Conservation (phyloP, 202 grass and related monocot species). For the Saccharum hybrid region DNA sequence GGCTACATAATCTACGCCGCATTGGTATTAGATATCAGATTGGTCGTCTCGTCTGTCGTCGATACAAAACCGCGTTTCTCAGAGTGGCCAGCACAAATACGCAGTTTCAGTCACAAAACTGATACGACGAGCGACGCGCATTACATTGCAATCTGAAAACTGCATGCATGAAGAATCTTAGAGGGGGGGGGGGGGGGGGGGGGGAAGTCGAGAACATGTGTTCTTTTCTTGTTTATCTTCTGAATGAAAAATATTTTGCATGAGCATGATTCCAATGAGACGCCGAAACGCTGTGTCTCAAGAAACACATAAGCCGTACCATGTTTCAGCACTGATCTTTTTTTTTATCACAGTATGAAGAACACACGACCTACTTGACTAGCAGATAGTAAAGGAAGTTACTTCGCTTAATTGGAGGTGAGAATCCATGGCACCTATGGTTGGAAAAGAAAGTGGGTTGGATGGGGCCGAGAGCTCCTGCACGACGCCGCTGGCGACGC, state of each 20-base stretch:
- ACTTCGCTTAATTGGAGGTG: not conserved
- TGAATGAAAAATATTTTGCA: too few species aligned
- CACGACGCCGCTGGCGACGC: slow-evolving; percentile 36
- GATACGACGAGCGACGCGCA: too few species aligned
- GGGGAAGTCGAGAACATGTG: too few species aligned
- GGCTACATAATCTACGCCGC: not conserved
- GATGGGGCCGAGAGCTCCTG: not conserved
- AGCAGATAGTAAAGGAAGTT: not conserved
- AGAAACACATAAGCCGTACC: not conserved
- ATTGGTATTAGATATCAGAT: not conserved
- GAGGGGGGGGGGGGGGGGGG: too few species aligned
- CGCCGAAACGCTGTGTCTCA: too few species aligned
- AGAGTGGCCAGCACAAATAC: too few species aligned
- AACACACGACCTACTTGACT: not conserved
- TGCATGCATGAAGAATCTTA: too few species aligned
- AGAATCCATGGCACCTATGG: not conserved
- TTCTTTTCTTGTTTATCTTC: too few species aligned
- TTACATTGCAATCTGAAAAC: too few species aligned
- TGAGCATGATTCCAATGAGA: too few species aligned
- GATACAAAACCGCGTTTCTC: not conserved
- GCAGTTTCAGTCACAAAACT: too few species aligned
- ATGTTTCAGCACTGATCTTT: not conserved
- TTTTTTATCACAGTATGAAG: slow-evolving; percentile 11
- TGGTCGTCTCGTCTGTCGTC: too few species aligned
- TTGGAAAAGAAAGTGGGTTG: not conserved